Evolutionary conservation across 2,329 filamentous ascomycete species (phyloP), one percentile per base, ranked within the genome.

Genomic region (Corinectria fuckeliana): DNA sequence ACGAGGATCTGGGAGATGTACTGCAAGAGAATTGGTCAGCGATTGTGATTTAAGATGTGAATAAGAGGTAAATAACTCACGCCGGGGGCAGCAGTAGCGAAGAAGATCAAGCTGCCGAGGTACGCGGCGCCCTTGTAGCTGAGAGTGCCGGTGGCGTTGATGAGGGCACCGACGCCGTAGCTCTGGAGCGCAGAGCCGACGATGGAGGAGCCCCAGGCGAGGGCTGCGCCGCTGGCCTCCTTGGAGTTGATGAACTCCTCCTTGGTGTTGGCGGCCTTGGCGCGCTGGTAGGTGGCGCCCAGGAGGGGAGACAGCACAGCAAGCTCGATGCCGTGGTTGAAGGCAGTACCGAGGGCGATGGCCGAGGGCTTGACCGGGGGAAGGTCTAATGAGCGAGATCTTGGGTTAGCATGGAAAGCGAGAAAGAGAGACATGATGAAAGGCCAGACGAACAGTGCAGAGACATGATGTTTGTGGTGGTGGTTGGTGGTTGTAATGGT

Each of bases 91-190:
- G 92, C 89, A 69, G 89, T 93, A 69, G 94, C 94, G 66, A 93
- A 85, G 85, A 98, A 98, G 83, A 98, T 91, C 76, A 98, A 82
- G 61, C 85, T 85, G 69, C 95, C 95, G 62, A 98, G 85, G 82
- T 97, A 98, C 56, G 94, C 92, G 64, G 95, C 93, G 70, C 95
- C 95, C 87, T 97, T 98, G 85, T 98, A 98, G 81, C 87, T 93
- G 65, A 98, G 84, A 54, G 94, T 97, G 67, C 92, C 93, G 39
- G 94, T 98, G 68, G 93, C 93, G 78, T 98, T 98, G 84, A 94
- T 91, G 68, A 97, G 82, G 63, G 93, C 93, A 69, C 89, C 93
- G 64, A 97, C 90, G 75, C 92, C 93, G 74, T 97, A 97, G 63
- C 90, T 87, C 83, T 97, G 93, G 61, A 97, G 80, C 60, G 90